These are phyloP conservation scores for Phytophthora pini DNA, from an alignment of 352 stramenopile species.

Conservation along the genomic window DNA sequence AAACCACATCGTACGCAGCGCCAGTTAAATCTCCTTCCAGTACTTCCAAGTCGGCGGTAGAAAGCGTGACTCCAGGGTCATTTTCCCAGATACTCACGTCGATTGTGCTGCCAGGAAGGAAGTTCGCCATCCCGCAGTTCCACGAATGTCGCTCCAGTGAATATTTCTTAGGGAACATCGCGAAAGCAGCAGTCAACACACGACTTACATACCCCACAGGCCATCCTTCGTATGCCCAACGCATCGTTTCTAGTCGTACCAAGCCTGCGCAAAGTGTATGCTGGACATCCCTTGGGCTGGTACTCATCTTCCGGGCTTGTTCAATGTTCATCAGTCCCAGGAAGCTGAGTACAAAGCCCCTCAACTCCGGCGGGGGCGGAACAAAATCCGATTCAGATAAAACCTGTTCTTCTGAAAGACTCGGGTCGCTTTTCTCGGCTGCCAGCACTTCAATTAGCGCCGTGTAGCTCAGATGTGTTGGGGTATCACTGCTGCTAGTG, in stretches of 20 bases:
- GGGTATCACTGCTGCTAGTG: slow-evolving; percentile 18
- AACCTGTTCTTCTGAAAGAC: slow-evolving; percentile 14
- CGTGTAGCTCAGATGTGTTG: slow-evolving; percentile 33
- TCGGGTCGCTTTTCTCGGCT: slow-evolving; percentile 33
- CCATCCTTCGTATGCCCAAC: slow-evolving; percentile 67
- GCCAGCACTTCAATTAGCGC: slow-evolving; percentile 29
- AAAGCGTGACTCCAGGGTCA: slow-evolving; percentile 73
- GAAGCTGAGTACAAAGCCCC: slow-evolving; percentile 69
- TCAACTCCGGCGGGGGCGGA: slow-evolving; percentile 48
- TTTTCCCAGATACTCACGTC: slow-evolving; percentile 84
- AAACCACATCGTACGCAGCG: slow-evolving; percentile 60
- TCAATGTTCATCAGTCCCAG: slow-evolving; percentile 67
- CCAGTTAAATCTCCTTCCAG: slow-evolving; percentile 29
- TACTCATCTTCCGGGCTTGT: slow-evolving; percentile 49
- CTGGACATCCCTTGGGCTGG: slow-evolving; percentile 44
- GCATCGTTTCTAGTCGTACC: slow-evolving; percentile 62
- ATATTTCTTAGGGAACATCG: slow-evolving; percentile 58
- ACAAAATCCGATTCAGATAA: slow-evolving; percentile 31
- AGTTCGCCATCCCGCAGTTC: slow-evolving; percentile 67
- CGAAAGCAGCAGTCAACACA: slow-evolving; percentile 50
- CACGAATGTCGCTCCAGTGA: slow-evolving; percentile 59
- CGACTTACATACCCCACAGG: slow-evolving; percentile 49
- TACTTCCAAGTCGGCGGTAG: slow-evolving; percentile 42
- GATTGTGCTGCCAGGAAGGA: slow-evolving; percentile 47
- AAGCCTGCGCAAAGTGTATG: slow-evolving; percentile 61